These are phyloP conservation scores for Paramecium sexaurelia DNA, from an alignment of 73 alveolate genomes.

Conservation along the genomic window DNA sequence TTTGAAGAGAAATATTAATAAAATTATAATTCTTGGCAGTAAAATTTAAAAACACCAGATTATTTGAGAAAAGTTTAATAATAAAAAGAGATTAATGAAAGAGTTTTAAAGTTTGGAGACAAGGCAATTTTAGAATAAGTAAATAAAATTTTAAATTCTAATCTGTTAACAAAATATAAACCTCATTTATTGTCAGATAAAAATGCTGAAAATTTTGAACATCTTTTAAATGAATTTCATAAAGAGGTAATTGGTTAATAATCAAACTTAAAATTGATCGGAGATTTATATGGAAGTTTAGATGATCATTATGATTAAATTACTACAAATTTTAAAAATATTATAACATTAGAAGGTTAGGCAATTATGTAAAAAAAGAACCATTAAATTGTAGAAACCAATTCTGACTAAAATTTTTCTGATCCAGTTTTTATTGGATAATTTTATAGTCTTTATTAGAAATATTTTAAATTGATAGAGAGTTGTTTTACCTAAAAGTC, in stretches of 20 bases:
- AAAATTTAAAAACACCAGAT: background rate
- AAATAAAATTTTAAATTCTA: background rate
- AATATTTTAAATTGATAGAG: background rate
- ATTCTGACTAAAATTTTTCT: background rate
- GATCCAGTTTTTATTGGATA: background rate
- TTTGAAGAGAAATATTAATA: slow-evolving; percentile 7
- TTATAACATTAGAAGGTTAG: background rate
- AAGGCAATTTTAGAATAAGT: background rate
- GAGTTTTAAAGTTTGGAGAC: background rate
- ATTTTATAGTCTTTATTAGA: background rate
- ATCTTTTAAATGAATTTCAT: background rate
- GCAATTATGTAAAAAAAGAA: background rate
- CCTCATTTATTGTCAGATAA: background rate
- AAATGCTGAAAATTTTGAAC: background rate
- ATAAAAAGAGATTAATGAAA: background rate
- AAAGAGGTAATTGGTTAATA: background rate
- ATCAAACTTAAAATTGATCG: background rate
- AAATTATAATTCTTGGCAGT: background rate
- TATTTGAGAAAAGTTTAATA: background rate
- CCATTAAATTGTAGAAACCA: background rate
- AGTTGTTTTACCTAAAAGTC: background rate
- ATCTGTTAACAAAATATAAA: background rate
- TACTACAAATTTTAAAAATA: background rate
- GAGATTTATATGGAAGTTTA: slow-evolving; percentile 9
- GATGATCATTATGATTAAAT: slow-evolving; percentile 45